Percentiles rank a stretch among this genome's conserved stretches.
Evolutionary conservation across 768 basidiomycete genomes (phyloP).

Genomic region (Amanita phalloides): DNA sequence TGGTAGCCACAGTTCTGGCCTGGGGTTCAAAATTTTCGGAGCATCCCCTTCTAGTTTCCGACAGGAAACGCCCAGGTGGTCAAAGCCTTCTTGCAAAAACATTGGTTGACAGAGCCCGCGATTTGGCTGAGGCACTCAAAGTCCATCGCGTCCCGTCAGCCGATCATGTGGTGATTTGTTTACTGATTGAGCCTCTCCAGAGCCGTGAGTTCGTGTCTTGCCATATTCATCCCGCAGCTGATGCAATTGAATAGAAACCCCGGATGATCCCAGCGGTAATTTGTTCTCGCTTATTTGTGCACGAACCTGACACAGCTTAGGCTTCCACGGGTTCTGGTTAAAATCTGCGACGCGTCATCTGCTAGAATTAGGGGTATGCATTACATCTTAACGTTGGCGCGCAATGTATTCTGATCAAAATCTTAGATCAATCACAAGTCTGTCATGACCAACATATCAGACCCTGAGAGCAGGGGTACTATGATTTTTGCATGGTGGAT

Average conservation of each 20-base stretch:
- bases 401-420: constrained; percentile 5
- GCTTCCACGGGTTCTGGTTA: constrained; percentile 82
- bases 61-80: constrained; percentile 57
- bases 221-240: constrained; percentile 7
- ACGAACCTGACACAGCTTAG: constrained; percentile 27
- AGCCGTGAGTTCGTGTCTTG: constrained; percentile 55
- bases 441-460: constrained; percentile 60
- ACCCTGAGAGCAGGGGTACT: constrained; percentile 66
- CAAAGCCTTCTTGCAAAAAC: constrained; percentile 73
- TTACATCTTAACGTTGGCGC: constrained; percentile 9
- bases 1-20: constrained; percentile 80
- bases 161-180: constrained; percentile 74
- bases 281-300: constrained; percentile 7
- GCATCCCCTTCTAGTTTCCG: constrained; percentile 71
- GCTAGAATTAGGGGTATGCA: constrained; percentile 58
- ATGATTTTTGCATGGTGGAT: constrained; percentile 96
- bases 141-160: constrained; percentile 71
- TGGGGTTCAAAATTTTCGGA: constrained; percentile 95
- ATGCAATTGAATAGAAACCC: constrained; percentile 42
- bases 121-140: constrained; percentile 80
- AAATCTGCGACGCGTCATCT: constrained; percentile 69
- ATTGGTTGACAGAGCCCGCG: constrained; percentile 70
- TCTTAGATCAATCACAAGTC: constrained; percentile 76
- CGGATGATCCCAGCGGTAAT: constrained; percentile 60
- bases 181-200: constrained; percentile 77